A percentile compares a stretch with the other conserved stretches of the same genome.
Evolutionary conservation across 2,329 filamentous ascomycete genomes (phyloP).

Genomic region (Hypomyces perniciosus): DNA sequence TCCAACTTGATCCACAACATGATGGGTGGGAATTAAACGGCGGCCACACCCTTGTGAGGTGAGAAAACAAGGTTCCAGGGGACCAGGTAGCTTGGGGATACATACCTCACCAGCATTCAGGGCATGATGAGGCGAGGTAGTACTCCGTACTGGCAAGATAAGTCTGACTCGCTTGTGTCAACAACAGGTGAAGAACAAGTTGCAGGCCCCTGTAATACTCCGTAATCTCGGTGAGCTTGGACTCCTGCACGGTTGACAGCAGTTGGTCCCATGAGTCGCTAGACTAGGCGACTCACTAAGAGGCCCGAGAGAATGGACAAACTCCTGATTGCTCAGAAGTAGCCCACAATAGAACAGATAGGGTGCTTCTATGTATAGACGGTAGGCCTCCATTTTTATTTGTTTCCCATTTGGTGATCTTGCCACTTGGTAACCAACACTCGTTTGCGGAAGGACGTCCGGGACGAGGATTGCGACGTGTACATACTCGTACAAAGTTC

Average conservation of each 20-base stretch:
- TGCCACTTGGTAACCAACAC: conserved; percentile 8
- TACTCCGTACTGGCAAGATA: not conserved
- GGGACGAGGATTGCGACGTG: not conserved
- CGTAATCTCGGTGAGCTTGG: not conserved
- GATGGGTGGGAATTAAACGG: not conserved
- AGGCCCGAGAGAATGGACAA: not conserved
- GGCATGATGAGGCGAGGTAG: not conserved
- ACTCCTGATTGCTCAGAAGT: conserved; percentile 1
- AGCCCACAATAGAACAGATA: not conserved
- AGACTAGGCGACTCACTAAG: not conserved
- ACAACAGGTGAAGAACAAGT: not conserved
- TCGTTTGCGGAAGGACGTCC: conserved; percentile 5
- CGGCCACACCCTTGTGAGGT: not conserved
- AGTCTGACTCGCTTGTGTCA: not conserved
- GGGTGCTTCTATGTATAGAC: conserved; percentile 1
- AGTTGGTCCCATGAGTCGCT: not conserved
- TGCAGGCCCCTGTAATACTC: not conserved
- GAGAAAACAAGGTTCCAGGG: not conserved
- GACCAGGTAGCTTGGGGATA: too few species aligned
- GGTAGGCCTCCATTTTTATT: not conserved
- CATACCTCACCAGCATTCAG: too few species aligned
- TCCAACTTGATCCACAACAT: not conserved
- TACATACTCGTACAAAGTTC: too few species aligned
- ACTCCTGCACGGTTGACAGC: not conserved
- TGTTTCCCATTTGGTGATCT: not conserved